Base-by-base conservation (phyloP, 306 rosid genomes). In the Prunus campanulata region DNA sequence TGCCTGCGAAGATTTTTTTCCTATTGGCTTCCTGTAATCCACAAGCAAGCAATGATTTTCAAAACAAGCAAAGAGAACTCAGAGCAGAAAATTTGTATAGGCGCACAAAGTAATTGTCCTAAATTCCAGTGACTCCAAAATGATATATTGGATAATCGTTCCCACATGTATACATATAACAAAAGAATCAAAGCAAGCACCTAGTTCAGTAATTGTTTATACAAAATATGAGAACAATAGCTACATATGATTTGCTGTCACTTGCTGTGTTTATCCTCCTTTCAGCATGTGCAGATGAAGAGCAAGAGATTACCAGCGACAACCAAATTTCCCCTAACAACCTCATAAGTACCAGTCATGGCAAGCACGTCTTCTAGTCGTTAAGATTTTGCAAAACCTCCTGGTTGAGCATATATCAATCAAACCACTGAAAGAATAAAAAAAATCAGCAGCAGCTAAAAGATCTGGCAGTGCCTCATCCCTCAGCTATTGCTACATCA, bases 401-500 rank as follows among this genome's bases (percentile, higher is more conserved):
- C 64, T 35, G n/a, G 67, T 62, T 52, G 51, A 54, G 59, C 30
- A 30, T 22, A 3, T 76, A 76, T 44, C 16, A 59, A 74, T 63
- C 72, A 30, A 68, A 72, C 75, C 71, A 71, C 78, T 49, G 46
- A 79, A 78, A 78, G 85, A 85, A 87, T 75, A 50, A 22, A 87
- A 82, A 78, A 77, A 82, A 87, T 76, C 64, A 76, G 75, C 80
- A 55, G 51, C 72, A 67, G 81, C 85, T 80, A 66, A 71, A 48
- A 67, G 32, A 51, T 57, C 77, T 74, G 69, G 62, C 48, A 52
- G 59, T 51, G 52, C 71, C 68, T 68, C 54, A 51, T 66, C 52
- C 74, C 67, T 27, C 12, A 29, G 52, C 82, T 80, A 84, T 78
- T 79, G 85, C 83, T 71, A 83, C 75, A 78, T 59, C 75, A 90